Evolutionary conservation across 2,329 filamentous ascomycete genomes (phyloP), one percentile per base, ranked within the genome.

Genomic region (Xylaria sp.): DNA sequence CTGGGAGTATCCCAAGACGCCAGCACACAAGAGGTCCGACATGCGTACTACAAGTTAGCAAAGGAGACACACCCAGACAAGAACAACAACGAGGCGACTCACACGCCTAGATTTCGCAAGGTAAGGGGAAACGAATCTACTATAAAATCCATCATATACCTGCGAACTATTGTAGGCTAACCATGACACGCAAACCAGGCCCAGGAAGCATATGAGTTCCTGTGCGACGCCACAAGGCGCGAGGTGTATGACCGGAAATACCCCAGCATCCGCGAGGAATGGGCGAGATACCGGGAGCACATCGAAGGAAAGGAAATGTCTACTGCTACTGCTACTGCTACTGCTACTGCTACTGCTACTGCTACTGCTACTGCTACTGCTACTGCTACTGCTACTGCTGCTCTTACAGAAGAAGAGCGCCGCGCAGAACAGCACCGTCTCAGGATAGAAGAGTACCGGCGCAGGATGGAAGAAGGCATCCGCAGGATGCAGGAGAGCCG

Each of bases 51-150:
- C 3, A 59, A n/a, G n/a, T n/a, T 63, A 23, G 65, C 65, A 1
- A 25, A 37, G n/a, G 59, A 61, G 8, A 67, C 65, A 25, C 65
- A 67, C 2, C 65, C 60, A 1, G 65, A 67, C 60, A 67, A 67
- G 60, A 63, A 47, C 9, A 18, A 13, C 12, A 53, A 55, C 12
- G 25, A 54, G 1, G 27, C 44, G 1, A 48, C 37, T 4, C 35
- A 60, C 23, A 48, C 60, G 3, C 54, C 65, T 25, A 40, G 8
- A 3, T 67, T 67, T 21, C 60, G 65, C 47, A 67, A 67, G 44
- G 65, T 67, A 58, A 29, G 37, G 5, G n/a, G n/a, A n/a, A n/a
- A n/a, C n/a, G n/a, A n/a, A n/a, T n/a, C n/a, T n/a, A n/a, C n/a
- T n/a, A 37, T 3, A n/a, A 1, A 21, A 55, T n/a, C 18, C 9